Percentiles rank a stretch among this genome's conserved stretches.
Conservation (phyloP, 2,329 filamentous ascomycete species). For the Trichoderma endophyticum region DNA sequence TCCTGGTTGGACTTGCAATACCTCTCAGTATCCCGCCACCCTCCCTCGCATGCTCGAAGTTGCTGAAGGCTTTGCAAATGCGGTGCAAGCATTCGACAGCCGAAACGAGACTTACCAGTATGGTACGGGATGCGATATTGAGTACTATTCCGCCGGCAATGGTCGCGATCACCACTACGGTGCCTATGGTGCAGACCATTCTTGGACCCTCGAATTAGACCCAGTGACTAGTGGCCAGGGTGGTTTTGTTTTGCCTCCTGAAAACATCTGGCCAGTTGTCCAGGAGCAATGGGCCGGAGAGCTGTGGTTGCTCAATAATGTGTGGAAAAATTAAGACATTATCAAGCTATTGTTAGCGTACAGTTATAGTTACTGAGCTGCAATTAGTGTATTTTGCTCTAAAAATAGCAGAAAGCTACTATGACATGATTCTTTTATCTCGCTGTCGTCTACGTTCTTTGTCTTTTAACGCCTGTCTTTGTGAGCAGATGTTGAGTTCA, state of each 20-base stretch:
- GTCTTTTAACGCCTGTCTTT: background rate
- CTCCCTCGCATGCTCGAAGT: background rate
- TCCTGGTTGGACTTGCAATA: slow-evolving; percentile 10
- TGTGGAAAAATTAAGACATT: background rate
- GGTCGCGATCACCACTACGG: slow-evolving; percentile 11
- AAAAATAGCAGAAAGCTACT: background rate
- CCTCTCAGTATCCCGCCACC: background rate
- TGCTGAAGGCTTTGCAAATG: slow-evolving; percentile 5
- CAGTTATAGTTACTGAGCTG: background rate
- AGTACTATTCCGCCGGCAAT: slow-evolving; percentile 10
- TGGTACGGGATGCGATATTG: slow-evolving; percentile 8
- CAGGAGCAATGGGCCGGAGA: slow-evolving; percentile 5
- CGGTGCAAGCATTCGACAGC: background rate
- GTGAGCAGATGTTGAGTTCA: no score
- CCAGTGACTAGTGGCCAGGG: background rate
- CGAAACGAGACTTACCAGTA: slow-evolving; percentile 12
- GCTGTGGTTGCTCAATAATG: slow-evolving; percentile 1
- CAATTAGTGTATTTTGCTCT: background rate
- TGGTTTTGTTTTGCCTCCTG: slow-evolving; percentile 2
- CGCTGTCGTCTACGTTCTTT: background rate
- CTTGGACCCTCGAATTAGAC: slow-evolving; percentile 10
- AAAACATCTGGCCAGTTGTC: slow-evolving; percentile 3
- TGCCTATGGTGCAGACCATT: background rate
- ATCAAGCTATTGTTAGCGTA: background rate
- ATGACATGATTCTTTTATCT: background rate